Evolutionary conservation across 2,329 filamentous ascomycete species (phyloP).

Genomic region (Zymoseptoria tritici): DNA sequence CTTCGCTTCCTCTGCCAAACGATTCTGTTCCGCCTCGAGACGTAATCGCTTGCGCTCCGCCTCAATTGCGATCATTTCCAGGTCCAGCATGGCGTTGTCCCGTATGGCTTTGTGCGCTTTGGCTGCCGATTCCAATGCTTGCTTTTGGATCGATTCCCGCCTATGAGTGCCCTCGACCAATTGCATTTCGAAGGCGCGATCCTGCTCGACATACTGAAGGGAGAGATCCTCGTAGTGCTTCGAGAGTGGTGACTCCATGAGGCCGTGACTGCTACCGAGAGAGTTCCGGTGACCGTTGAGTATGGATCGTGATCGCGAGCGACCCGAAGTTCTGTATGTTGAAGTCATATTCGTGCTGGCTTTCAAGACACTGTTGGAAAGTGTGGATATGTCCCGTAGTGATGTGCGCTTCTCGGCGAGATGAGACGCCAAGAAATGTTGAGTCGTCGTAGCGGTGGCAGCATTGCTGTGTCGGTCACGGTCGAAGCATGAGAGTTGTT

Average conservation of each 20-base stretch:
- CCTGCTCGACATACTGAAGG: constrained; percentile 11
- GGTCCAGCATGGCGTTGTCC: constrained; percentile 10
- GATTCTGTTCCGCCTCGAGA: constrained; percentile 9
- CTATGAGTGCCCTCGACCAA: constrained; percentile 12
- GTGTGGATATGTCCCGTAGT: neutral
- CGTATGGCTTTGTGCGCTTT: constrained; percentile 14
- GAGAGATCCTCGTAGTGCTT: constrained; percentile 11
- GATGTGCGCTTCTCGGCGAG: neutral
- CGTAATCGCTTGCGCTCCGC: constrained; percentile 8
- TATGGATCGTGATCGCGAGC: constrained; percentile 5
- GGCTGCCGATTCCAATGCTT: constrained; percentile 14
- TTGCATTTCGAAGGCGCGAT: constrained; percentile 11
- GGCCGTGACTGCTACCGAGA: constrained; percentile 3
- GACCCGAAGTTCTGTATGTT: constrained; percentile 7
- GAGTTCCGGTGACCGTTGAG: constrained; percentile 5
- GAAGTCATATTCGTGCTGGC: constrained; percentile 11
- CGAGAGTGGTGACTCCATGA: neutral
- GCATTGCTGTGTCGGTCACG: neutral
- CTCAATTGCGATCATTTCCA: constrained; percentile 12
- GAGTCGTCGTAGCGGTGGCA: neutral
- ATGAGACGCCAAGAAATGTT: neutral
- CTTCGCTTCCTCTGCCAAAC: constrained; percentile 9
- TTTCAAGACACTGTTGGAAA: neutral
- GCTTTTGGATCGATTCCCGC: constrained; percentile 15
- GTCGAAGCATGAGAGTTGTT: neutral